phyloP scores from a whole-genome alignment of 108 stramenopile species.

The Skeletonema grethae region DNA sequence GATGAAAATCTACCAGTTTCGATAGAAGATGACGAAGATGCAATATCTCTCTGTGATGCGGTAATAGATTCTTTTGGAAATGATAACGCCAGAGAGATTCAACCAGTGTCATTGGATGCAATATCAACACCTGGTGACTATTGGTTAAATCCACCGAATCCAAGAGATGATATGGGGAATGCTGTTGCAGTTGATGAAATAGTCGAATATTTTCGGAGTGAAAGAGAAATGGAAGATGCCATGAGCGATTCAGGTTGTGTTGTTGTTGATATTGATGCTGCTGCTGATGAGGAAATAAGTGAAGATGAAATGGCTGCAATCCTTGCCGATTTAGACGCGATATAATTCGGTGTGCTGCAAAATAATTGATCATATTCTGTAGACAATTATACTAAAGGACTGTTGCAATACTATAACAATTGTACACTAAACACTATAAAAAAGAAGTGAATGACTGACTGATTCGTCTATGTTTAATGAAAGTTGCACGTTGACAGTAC shows the following conservation, averaged over 20 bases:
- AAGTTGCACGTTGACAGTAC: neutral
- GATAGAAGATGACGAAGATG: slow-evolving; percentile 23
- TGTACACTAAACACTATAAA: neutral
- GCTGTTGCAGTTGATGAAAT: slow-evolving; percentile 49
- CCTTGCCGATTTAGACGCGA: slow-evolving; percentile 63
- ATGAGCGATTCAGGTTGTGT: slow-evolving; percentile 1
- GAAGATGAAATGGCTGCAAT: slow-evolving; percentile 61
- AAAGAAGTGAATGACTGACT: too few relatives aligned
- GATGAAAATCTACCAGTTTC: slow-evolving; percentile 7
- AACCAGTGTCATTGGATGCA: slow-evolving; percentile 64
- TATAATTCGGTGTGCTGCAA: slow-evolving; percentile 21
- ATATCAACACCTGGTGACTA: slow-evolving; percentile 81
- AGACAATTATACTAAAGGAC: too few relatives aligned
- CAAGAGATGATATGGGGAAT: slow-evolving; percentile 71
- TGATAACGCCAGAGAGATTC: slow-evolving; percentile 44
- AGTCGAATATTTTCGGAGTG: slow-evolving; percentile 30
- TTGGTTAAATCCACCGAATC: slow-evolving; percentile 80
- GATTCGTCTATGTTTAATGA: neutral
- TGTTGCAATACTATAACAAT: neutral
- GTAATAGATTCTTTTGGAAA: slow-evolving; percentile 46
- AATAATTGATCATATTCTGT: neutral
- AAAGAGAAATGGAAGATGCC: slow-evolving; percentile 19
- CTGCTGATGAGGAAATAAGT: slow-evolving; percentile 36
- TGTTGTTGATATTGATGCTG: neutral
- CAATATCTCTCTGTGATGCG: slow-evolving; percentile 59